Conservation (phyloP, 1,284 basidiomycete species). For the Puccinia hordei region DNA sequence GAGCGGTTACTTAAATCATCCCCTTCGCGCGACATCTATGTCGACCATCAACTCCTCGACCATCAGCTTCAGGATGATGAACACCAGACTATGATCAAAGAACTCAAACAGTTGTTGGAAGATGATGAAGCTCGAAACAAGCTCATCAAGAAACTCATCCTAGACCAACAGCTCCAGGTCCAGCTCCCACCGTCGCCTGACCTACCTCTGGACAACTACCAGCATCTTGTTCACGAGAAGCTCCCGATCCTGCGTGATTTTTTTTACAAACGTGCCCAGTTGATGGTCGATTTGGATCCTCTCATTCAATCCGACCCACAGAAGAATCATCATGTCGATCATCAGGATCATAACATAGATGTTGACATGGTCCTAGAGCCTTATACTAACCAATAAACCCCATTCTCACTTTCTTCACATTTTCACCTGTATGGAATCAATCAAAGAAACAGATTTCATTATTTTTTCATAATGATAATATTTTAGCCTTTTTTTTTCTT, state of each 20-base stretch:
- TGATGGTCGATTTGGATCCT: constrained; percentile 23
- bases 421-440: not conserved
- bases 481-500: not conserved
- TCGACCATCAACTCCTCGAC: constrained; percentile 22
- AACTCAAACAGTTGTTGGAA: constrained; percentile 1
- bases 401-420: not conserved
- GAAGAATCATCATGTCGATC: not conserved
- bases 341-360: constrained; percentile 4
- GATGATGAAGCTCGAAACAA: constrained; percentile 27
- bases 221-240: not conserved
- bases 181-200: not conserved
- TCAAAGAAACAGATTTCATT: not conserved
- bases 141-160: constrained; percentile 22
- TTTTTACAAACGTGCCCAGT: constrained; percentile 14
- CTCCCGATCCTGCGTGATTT: constrained; percentile 2
- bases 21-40: not conserved
- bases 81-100: not conserved
- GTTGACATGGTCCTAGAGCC: not conserved
- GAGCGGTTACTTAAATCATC: not conserved
- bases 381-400: not conserved
- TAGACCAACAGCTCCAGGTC: constrained; percentile 23
- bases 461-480: not conserved
- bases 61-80: not conserved
- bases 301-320: not conserved
- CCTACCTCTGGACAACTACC: not conserved